Evolutionary conservation across 805 yeast species (phyloP), one percentile per base, ranked within the genome.

Genomic region (Wickerhamiella azyma): DNA sequence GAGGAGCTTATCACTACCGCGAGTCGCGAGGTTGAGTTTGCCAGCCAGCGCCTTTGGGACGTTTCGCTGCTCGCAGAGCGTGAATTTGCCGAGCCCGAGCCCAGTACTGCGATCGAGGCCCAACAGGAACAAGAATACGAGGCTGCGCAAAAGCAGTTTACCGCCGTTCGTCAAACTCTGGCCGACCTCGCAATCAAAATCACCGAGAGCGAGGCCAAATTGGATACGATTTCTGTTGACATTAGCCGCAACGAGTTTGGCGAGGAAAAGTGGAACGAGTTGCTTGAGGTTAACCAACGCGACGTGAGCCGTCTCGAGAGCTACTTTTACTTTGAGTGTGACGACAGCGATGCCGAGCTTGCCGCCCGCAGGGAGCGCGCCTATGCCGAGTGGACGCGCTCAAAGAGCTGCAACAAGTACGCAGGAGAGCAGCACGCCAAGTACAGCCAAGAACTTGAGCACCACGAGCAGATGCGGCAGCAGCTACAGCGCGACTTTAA

Each of bases 351-450:
- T 18, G 45, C 40, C 14, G 36, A 36, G 14, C 18, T 42, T 5
- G 39, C 36, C 36, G 36, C 29, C 28, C 16, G 17, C 19, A n/a
- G 26, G 18, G 36, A 42, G 13, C 32, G 36, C 4, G 26, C 19
- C 16, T 35, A 42, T 5, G 21, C 35, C 8, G n/a, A 37, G 10
- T 17, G 36, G 13, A 36, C 26, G 29, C 39, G 40, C 14, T 33
- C 32, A 3, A 39, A 39, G 4, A 32, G 35, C 16, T n/a, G 36
- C 9, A 42, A 42, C n/a, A 32, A 35, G 40, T 36, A 26, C 28
- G 45, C 45, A 3, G 28, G 17, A 16, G 45, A 42, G 37, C 45
- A 42, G 28, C 26, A 42, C 16, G 38, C 26, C 13, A 42, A 36
- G 28, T 42, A 26, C 36, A 42, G 33, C 40, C 17, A 28, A 11